These are phyloP conservation scores for Bipolaris cookei DNA, from an alignment of 2,329 filamentous ascomycete genomes.

Conservation along the genomic window DNA sequence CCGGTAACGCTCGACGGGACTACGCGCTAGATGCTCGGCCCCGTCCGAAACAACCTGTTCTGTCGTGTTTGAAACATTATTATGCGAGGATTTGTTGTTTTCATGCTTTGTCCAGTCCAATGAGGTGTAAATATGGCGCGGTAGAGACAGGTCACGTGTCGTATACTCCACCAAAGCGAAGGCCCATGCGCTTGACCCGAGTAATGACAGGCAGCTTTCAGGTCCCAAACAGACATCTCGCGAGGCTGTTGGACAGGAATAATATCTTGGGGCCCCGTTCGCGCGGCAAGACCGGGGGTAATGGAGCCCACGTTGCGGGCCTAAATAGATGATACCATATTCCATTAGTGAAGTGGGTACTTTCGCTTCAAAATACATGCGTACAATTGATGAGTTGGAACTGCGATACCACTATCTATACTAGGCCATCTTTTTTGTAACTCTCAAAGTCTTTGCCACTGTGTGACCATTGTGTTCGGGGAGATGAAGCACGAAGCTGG, in stretches of 20 bases:
- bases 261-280: not conserved
- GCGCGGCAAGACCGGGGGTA: not conserved
- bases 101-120: constrained; percentile 13
- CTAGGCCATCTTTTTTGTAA: not conserved
- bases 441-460: not conserved
- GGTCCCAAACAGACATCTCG: not conserved
- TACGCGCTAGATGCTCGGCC: constrained; percentile 18
- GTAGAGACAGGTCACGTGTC: constrained; percentile 4
- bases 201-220: not conserved
- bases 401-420: not conserved
- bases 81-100: constrained; percentile 3
- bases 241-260: not conserved
- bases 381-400: not conserved
- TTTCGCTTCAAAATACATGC: not conserved
- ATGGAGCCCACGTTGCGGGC: not conserved
- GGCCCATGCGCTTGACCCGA: not conserved
- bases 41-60: constrained; percentile 20
- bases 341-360: not conserved
- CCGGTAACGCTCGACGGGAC: constrained; percentile 7
- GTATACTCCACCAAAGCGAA: not conserved
- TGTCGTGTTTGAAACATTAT: constrained; percentile 24
- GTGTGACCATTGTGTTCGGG: not conserved
- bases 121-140: not conserved
- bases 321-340: not conserved
- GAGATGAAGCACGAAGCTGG: not conserved